These are phyloP conservation scores for Taiozyma sp. DNA, from an alignment of 1,139 yeast genomes.

Conservation along the genomic window DNA sequence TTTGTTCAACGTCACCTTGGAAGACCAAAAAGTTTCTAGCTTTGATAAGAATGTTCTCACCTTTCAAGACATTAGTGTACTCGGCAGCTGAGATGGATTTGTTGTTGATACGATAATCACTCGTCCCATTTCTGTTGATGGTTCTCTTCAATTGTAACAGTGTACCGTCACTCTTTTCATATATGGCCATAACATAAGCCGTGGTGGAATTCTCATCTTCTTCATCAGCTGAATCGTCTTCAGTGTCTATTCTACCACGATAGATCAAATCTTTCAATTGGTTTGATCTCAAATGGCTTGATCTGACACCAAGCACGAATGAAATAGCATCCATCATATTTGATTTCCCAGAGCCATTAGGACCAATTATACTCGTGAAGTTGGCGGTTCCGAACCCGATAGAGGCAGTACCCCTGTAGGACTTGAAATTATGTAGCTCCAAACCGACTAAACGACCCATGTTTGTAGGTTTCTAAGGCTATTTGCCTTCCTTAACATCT, in stretches of 20 bases:
- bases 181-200: conserved; percentile 82
- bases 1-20: conserved; percentile 95
- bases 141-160: conserved; percentile 48
- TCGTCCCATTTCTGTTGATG: conserved; percentile 51
- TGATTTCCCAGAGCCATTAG: conserved; percentile 97
- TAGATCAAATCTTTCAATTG: conserved; percentile 75
- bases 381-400: conserved; percentile 81
- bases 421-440: conserved; percentile 83
- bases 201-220: conserved; percentile 39
- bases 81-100: conserved; percentile 57
- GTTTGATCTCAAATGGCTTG: conserved; percentile 72
- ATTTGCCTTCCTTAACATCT: not conserved
- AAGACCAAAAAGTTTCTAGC: conserved; percentile 92
- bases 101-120: conserved; percentile 69
- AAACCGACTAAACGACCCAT: conserved; percentile 81
- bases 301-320: conserved; percentile 84
- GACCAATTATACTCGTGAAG: conserved; percentile 93
- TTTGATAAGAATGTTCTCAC: conserved; percentile 81
- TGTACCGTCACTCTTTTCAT: conserved; percentile 59
- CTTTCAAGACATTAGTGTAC: conserved; percentile 62
- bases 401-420: conserved; percentile 71
- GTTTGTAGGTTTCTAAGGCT: not conserved
- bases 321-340: conserved; percentile 99
- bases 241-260: conserved; percentile 48
- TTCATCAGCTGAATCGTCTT: conserved; percentile 18